phyloP scores from a whole-genome alignment of 345 rosid genomes.

The Populus davidiana region DNA sequence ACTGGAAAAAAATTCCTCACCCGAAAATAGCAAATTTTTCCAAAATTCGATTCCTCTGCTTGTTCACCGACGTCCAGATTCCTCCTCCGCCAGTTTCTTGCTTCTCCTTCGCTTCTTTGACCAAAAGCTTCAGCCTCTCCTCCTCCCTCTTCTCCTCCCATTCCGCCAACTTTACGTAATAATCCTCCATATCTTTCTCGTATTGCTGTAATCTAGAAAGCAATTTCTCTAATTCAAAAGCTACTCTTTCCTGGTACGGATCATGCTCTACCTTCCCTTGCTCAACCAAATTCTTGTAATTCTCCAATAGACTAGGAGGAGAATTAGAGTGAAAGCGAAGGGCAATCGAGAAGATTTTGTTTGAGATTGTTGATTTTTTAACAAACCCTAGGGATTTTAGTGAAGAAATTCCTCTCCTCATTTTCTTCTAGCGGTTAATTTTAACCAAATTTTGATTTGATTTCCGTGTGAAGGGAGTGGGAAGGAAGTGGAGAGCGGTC shows the following conservation, averaged over 20 bases:
- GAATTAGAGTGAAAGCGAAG: constrained; percentile 32
- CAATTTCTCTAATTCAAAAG: constrained; percentile 60
- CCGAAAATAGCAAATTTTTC: constrained; percentile 55
- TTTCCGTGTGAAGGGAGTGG: no score
- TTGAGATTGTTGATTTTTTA: constrained; percentile 15
- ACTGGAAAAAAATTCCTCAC: constrained; percentile 19
- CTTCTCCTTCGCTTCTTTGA: constrained; percentile 72
- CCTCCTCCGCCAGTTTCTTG: constrained; percentile 47
- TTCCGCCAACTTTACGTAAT: constrained; percentile 63
- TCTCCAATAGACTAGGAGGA: constrained; percentile 47
- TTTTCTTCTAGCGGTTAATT: background rate
- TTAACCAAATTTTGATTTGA: no score
- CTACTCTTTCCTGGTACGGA: constrained; percentile 70
- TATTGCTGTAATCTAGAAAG: constrained; percentile 72
- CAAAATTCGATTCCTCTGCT: constrained; percentile 44
- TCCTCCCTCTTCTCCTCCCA: constrained; percentile 84
- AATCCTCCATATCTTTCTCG: constrained; percentile 78
- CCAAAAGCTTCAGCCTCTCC: constrained; percentile 59
- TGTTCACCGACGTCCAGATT: constrained; percentile 53
- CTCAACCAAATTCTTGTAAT: constrained; percentile 56
- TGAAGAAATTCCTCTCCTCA: constrained; percentile 12
- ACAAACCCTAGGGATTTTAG: constrained; percentile 17
- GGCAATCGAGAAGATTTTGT: constrained; percentile 16
- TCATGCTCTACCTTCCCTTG: constrained; percentile 76
- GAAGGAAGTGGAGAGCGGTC: background rate